These are phyloP conservation scores for Lippia alba DNA, from an alignment of 305 asterid genomes.

Conservation along the genomic window DNA sequence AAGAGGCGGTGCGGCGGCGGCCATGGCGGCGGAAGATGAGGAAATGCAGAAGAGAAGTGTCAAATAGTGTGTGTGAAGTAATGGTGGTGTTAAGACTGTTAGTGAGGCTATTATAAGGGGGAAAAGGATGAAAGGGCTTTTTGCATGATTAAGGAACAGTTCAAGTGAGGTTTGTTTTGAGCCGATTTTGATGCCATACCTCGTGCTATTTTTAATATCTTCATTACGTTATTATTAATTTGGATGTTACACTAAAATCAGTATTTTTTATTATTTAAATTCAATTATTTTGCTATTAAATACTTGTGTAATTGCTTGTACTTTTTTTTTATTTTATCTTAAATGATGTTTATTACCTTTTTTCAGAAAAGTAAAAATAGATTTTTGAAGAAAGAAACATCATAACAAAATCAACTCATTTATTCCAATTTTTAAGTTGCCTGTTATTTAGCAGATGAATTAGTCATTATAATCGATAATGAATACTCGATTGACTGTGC, in stretches of 20 bases:
- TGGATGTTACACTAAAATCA: neutral
- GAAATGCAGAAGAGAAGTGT: no score
- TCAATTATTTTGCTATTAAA: no score
- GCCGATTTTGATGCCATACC: constrained; percentile 32
- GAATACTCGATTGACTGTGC: no score
- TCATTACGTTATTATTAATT: neutral
- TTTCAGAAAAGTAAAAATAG: no score
- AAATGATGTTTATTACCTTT: no score
- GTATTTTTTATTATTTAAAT: neutral
- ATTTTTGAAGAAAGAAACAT: neutral
- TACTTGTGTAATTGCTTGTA: no score
- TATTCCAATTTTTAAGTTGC: no score
- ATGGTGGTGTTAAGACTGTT: neutral
- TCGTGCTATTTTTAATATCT: neutral
- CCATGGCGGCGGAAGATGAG: constrained; percentile 35
- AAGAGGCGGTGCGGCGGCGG: constrained; percentile 47
- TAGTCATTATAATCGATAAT: no score
- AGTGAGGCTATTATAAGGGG: constrained; percentile 27
- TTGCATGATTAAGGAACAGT: constrained; percentile 40
- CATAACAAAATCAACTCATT: no score
- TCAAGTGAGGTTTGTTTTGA: constrained; percentile 30
- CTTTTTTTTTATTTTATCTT: no score
- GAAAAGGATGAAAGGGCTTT: constrained; percentile 20
- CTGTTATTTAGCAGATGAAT: no score
- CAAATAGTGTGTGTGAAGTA: no score